phyloP scores from a whole-genome alignment of 176 grass and related monocot species.

The Bromus sterilis region DNA sequence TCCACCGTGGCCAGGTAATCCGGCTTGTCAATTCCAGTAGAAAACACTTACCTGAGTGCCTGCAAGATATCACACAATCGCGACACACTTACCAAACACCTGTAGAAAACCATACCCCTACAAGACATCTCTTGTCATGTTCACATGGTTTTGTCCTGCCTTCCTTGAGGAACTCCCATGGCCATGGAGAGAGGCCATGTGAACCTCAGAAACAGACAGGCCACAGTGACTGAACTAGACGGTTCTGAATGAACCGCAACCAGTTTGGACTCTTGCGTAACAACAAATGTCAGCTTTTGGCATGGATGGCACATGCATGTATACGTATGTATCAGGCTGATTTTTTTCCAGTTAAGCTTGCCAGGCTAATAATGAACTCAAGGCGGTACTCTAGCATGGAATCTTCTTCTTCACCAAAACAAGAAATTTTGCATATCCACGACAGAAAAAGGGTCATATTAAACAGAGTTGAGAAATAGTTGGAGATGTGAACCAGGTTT shows the following conservation, averaged over 20 bases:
- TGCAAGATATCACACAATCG: constrained; percentile 11
- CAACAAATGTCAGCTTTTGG: background rate
- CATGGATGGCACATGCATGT: background rate
- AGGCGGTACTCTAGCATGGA: background rate
- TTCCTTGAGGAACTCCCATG: background rate
- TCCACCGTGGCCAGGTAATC: constrained; percentile 86
- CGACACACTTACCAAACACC: background rate
- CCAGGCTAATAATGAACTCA: background rate
- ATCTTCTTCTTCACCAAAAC: background rate
- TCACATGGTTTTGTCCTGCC: constrained; percentile 1
- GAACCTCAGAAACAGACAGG: background rate
- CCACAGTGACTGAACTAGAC: background rate
- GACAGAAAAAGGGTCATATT: no score
- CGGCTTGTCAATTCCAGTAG: constrained; percentile 82
- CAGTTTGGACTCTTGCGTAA: background rate
- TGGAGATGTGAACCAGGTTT: no score
- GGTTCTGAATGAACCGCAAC: background rate
- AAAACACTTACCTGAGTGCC: no score
- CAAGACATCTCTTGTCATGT: background rate
- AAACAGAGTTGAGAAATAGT: no score
- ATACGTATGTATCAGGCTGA: background rate
- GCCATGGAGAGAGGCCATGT: constrained; percentile 2
- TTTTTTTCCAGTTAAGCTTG: background rate
- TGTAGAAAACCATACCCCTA: background rate
- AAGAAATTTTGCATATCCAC: background rate